phyloP scores from a whole-genome alignment of 768 basidiomycete genomes.

The Boletus rufocinnamomeus region DNA sequence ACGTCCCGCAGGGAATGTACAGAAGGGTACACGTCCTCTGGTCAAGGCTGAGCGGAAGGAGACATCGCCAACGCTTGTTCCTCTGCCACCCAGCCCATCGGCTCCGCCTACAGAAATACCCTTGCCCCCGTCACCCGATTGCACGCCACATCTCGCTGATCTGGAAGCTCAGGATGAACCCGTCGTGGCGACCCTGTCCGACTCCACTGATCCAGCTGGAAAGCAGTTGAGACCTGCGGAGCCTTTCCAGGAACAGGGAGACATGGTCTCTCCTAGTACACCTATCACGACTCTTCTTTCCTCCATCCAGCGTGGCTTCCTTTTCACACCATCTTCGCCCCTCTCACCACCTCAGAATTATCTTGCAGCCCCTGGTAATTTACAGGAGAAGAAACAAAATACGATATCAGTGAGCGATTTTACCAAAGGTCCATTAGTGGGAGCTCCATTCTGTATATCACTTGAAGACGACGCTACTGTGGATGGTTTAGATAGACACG shows the following conservation, averaged over 20 bases:
- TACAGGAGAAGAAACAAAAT: conserved; percentile 12
- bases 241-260: conserved; percentile 3
- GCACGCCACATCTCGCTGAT: conserved; percentile 3
- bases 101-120: conserved; percentile 22
- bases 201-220: neutral
- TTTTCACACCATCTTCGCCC: conserved; percentile 63
- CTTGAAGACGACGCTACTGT: conserved; percentile 9
- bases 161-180: conserved; percentile 7
- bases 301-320: conserved; percentile 66
- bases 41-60: conserved; percentile 18
- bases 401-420: neutral
- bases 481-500: conserved; percentile 26
- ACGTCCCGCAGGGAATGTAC: conserved; percentile 8
- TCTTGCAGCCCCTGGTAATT: conserved; percentile 10
- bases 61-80: conserved; percentile 18
- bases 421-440: neutral
- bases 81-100: conserved; percentile 26
- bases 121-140: conserved; percentile 23
- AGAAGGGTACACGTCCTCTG: conserved; percentile 16
- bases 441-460: conserved; percentile 11
- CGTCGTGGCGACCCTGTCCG: neutral
- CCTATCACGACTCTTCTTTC: conserved; percentile 66
- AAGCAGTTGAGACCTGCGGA: neutral
- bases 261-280: conserved; percentile 42
- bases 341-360: conserved; percentile 60